Evolutionary conservation across 345 rosid species (phyloP).

Genomic region (Moricandia arvensis): DNA sequence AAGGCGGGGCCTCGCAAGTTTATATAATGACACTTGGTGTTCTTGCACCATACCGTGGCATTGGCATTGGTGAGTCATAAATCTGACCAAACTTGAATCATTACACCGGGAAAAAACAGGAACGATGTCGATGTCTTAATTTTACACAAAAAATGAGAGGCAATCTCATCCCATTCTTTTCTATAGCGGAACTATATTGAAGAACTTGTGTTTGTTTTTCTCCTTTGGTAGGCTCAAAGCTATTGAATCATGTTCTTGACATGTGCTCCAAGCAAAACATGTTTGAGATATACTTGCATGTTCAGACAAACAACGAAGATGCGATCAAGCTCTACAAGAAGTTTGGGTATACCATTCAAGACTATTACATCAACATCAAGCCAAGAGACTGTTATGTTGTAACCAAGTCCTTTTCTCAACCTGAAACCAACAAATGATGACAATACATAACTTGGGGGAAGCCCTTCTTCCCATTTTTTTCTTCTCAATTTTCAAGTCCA

Average conservation of each 20-base stretch:
- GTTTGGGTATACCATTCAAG: conserved; percentile 79
- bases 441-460: conserved; percentile 13
- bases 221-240: conserved; percentile 71
- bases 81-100: conserved; percentile 10
- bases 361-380: conserved; percentile 78
- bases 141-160: too few species aligned
- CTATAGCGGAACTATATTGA: background rate
- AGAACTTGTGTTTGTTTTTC: background rate
- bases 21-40: conserved; percentile 99
- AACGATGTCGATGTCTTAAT: too few species aligned
- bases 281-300: conserved; percentile 88
- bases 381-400: conserved; percentile 88
- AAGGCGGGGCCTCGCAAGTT: conserved; percentile 62
- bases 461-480: conserved; percentile 27
- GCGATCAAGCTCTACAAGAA: conserved; percentile 95
- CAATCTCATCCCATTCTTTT: background rate
- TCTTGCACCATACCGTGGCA: conserved; percentile 91
- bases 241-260: conserved; percentile 85
- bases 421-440: conserved; percentile 57
- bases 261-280: conserved; percentile 70
- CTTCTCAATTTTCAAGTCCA: conserved; percentile 7
- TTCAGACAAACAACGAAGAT: conserved; percentile 94
- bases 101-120: too few species aligned
- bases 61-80: conserved; percentile 80
- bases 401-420: conserved; percentile 52